phyloP scores from a whole-genome alignment of 1,284 basidiomycete genomes.

The Ustilago nuda region DNA sequence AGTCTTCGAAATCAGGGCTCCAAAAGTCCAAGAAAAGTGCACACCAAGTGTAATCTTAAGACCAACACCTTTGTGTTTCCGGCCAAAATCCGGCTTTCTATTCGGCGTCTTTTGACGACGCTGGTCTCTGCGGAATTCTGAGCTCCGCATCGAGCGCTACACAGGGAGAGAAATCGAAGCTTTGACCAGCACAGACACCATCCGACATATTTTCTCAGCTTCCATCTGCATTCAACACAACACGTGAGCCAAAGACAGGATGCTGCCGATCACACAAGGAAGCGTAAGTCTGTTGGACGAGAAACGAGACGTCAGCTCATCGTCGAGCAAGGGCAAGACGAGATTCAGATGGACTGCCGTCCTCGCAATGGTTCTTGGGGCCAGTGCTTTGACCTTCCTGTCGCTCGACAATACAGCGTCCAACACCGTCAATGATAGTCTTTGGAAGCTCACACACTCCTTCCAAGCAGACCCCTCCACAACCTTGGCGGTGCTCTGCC shows the following conservation, averaged over 20 bases:
- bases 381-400: slow-evolving; percentile 23
- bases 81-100: slow-evolving; percentile 4
- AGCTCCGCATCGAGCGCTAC: slow-evolving; percentile 20
- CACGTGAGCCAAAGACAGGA: neutral
- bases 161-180: slow-evolving; percentile 7
- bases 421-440: slow-evolving; percentile 34
- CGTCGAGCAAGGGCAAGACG: slow-evolving; percentile 9
- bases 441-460: slow-evolving; percentile 31
- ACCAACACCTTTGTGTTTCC: neutral
- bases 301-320: slow-evolving; percentile 11
- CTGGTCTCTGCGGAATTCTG: slow-evolving; percentile 6
- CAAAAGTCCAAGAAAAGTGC: too few species aligned
- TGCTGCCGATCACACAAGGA: slow-evolving; percentile 21
- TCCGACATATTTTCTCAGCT: neutral
- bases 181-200: neutral
- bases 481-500: slow-evolving; percentile 22
- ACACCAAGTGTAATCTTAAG: neutral
- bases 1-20: too few species aligned
- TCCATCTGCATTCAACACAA: neutral
- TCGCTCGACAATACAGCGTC: slow-evolving; percentile 39
- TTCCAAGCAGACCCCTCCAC: slow-evolving; percentile 13
- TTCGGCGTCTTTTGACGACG: slow-evolving; percentile 7
- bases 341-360: slow-evolving; percentile 23
- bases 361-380: slow-evolving; percentile 28
- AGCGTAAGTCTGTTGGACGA: slow-evolving; percentile 11